These are phyloP conservation scores for Talaromyces proteolyticus DNA, from an alignment of 495 filamentous ascomycete species.

Conservation along the genomic window DNA sequence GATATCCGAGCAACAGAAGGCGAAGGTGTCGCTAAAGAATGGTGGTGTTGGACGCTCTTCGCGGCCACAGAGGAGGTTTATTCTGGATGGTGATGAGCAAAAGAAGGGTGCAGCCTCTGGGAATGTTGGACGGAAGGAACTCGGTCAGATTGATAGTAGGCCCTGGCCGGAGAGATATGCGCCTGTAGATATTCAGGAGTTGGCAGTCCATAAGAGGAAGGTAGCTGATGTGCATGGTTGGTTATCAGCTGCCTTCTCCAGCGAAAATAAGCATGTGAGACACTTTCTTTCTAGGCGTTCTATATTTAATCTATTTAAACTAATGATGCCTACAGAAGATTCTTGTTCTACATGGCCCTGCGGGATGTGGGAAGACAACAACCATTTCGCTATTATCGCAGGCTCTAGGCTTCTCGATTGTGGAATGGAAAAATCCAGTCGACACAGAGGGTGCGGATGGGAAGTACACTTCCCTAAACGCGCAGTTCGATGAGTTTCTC, in stretches of 20 bases:
- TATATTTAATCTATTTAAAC: too few relatives aligned
- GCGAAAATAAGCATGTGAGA: conserved; percentile 39
- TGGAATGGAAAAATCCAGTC: conserved; percentile 87
- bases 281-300: background rate
- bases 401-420: conserved; percentile 61
- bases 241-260: conserved; percentile 67
- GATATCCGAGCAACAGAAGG: background rate
- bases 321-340: conserved; percentile 56
- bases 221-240: conserved; percentile 78
- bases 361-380: conserved; percentile 89
- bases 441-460: conserved; percentile 50
- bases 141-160: conserved; percentile 14
- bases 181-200: conserved; percentile 66
- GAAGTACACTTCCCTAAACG: conserved; percentile 57
- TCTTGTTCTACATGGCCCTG: conserved; percentile 83
- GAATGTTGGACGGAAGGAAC: background rate
- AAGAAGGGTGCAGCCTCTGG: background rate
- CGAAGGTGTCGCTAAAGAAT: background rate
- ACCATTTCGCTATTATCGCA: conserved; percentile 71
- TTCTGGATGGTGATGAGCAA: background rate
- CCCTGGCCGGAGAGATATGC: conserved; percentile 87
- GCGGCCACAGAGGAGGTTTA: background rate
- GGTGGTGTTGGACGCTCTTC: background rate
- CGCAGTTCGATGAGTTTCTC: conserved; percentile 89
- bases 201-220: conserved; percentile 91